Percentiles rank a stretch among this genome's conserved stretches.
Evolutionary conservation across 352 stramenopile species (phyloP).

Genomic region (Pythium diclinum): DNA sequence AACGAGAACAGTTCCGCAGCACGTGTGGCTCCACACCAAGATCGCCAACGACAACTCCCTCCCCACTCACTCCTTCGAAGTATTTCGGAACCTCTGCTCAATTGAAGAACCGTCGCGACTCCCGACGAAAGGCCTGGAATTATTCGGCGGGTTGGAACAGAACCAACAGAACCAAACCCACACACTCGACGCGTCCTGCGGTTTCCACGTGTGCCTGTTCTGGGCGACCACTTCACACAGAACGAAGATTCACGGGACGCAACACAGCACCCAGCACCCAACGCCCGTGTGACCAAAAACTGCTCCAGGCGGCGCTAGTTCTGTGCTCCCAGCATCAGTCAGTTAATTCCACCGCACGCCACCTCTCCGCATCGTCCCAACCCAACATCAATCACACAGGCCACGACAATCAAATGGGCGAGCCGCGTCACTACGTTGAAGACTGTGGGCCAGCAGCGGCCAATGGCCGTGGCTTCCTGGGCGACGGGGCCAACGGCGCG

Average conservation of each 20-base stretch:
- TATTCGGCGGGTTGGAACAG: not conserved
- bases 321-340: not conserved
- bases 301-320: not conserved
- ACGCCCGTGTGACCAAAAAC: not conserved
- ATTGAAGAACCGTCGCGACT: conserved; percentile 14
- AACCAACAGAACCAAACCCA: not conserved
- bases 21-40: not conserved
- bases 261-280: not conserved
- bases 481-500: conserved; percentile 9
- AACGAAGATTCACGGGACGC: not conserved
- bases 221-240: not conserved
- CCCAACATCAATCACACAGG: conserved; percentile 10
- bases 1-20: not conserved
- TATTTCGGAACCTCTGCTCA: conserved; percentile 17
- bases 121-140: conserved; percentile 3
- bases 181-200: not conserved
- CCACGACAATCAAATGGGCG: conserved; percentile 13
- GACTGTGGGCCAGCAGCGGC: not conserved
- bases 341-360: conserved; percentile 1
- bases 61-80: not conserved
- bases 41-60: not conserved
- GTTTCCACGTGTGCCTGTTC: not conserved
- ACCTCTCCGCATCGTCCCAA: conserved; percentile 4
- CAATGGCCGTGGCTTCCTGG: not conserved
- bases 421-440: conserved; percentile 3